Percentiles rank a stretch among this genome's conserved stretches.
These are phyloP conservation scores for Leccinellum rugosiceps DNA, from an alignment of 768 basidiomycete genomes.

Conservation along the genomic window DNA sequence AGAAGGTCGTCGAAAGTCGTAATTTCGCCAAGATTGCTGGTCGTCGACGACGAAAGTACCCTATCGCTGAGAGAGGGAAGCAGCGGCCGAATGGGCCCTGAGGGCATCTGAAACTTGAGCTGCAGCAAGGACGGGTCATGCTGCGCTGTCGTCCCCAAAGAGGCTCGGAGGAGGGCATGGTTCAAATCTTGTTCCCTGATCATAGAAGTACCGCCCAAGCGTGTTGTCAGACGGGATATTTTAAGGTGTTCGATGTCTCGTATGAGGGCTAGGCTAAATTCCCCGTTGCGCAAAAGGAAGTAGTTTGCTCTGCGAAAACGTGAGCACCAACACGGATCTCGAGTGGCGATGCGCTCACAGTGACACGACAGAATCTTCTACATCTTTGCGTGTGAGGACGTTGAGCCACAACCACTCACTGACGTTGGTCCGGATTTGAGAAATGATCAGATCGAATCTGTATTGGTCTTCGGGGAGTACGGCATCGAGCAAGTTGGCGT, in stretches of 20 bases:
- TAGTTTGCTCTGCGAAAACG: slow-evolving; percentile 64
- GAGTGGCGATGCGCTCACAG: slow-evolving; percentile 49
- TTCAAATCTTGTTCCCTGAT: slow-evolving; percentile 91
- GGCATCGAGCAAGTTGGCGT: slow-evolving; percentile 60
- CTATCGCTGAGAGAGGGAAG: slow-evolving; percentile 63
- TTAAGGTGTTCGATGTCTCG: slow-evolving; percentile 85
- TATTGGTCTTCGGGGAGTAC: slow-evolving; percentile 76
- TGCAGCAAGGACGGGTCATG: slow-evolving; percentile 74
- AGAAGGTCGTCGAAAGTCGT: slow-evolving; percentile 70
- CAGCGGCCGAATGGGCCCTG: slow-evolving; percentile 78
- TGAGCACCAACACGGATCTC: slow-evolving; percentile 4
- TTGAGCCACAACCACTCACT: slow-evolving; percentile 96
- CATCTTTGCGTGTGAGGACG: slow-evolving; percentile 78
- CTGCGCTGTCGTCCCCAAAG: slow-evolving; percentile 84
- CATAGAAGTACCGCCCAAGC: slow-evolving; percentile 63
- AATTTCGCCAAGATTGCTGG: slow-evolving; percentile 35
- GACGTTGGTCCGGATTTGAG: slow-evolving; percentile 72
- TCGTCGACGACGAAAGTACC: slow-evolving; percentile 40
- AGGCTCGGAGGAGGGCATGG: slow-evolving; percentile 81
- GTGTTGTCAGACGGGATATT: slow-evolving; percentile 67
- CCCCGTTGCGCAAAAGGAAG: slow-evolving; percentile 85
- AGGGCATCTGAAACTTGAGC: slow-evolving; percentile 73
- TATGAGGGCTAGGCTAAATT: slow-evolving; percentile 81
- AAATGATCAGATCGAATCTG: slow-evolving; percentile 69
- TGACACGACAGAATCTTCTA: slow-evolving; percentile 81